phyloP scores from a whole-genome alignment of 306 rosid species.

The Vigna mungo region DNA sequence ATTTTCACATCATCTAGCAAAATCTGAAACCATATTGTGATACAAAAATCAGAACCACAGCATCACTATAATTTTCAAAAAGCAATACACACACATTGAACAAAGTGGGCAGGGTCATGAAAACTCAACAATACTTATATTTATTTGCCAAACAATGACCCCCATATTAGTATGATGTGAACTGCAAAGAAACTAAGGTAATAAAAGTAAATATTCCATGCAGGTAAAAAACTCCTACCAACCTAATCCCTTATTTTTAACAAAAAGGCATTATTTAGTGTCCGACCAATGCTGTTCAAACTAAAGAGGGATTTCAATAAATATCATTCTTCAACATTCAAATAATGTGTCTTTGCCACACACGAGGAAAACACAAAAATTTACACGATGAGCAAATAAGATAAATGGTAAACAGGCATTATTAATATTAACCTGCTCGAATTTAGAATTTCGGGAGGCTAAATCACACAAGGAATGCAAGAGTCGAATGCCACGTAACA shows the following conservation, averaged over 20 bases:
- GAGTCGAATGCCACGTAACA: constrained; percentile 78
- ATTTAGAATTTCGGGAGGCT: constrained; percentile 80
- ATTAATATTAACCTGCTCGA: constrained; percentile 76
- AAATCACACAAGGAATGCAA: constrained; percentile 91
- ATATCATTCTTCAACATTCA: constrained; percentile 36
- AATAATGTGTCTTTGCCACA: constrained; percentile 1
- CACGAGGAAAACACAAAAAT: constrained; percentile 32
- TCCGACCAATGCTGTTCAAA: constrained; percentile 25
- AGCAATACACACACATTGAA: constrained; percentile 27
- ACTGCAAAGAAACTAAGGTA: constrained; percentile 19
- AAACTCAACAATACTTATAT: constrained; percentile 10
- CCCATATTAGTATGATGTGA: constrained; percentile 4
- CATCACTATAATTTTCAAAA: constrained; percentile 39
- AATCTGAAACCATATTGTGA: constrained; percentile 64
- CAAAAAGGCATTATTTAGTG: constrained; percentile 19
- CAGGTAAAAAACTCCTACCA: constrained; percentile 1
- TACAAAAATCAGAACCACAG: constrained; percentile 45
- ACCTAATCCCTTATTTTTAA: constrained; percentile 12
- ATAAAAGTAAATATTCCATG: constrained; percentile 4
- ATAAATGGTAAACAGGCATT: constrained; percentile 20
- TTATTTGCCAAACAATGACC: constrained; percentile 23
- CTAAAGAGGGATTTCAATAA: constrained; percentile 4
- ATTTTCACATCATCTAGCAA: constrained; percentile 83
- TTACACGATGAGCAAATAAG: constrained; percentile 36
- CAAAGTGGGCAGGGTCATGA: constrained; percentile 19